Evolutionary conservation across 2,329 filamentous ascomycete species (phyloP).

Genomic region (Microsporum audouinii): DNA sequence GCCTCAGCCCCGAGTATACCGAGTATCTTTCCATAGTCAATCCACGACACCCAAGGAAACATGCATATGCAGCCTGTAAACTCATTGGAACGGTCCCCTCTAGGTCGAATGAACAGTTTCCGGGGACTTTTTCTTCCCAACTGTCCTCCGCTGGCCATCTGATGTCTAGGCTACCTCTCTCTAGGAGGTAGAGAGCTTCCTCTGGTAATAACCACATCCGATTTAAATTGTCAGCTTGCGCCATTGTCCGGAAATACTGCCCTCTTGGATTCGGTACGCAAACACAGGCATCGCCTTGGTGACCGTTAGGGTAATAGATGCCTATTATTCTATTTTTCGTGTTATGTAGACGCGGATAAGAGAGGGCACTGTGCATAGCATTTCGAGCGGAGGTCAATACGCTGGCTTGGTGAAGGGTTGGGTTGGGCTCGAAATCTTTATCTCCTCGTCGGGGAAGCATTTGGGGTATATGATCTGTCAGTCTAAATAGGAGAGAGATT

Average conservation of each 20-base stretch:
- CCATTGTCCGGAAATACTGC: constrained; percentile 63
- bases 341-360: constrained; percentile 63
- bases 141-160: constrained; percentile 56
- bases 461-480: constrained; percentile 23
- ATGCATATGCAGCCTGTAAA: constrained; percentile 77
- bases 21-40: constrained; percentile 68
- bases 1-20: constrained; percentile 75
- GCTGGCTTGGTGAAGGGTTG: constrained; percentile 67
- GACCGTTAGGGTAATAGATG: constrained; percentile 58
- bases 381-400: constrained; percentile 68
- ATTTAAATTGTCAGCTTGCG: constrained; percentile 53
- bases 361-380: constrained; percentile 81
- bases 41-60: constrained; percentile 59
- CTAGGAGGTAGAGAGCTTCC: constrained; percentile 79
- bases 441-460: constrained; percentile 77
- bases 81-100: constrained; percentile 70
- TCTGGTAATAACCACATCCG: constrained; percentile 79
- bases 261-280: constrained; percentile 62
- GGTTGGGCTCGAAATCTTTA: constrained; percentile 94
- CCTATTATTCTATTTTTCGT: constrained; percentile 55
- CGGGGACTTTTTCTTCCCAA: constrained; percentile 16
- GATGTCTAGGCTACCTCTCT: constrained; percentile 76
- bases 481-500: constrained; percentile 15
- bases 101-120: constrained; percentile 33
- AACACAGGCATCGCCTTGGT: constrained; percentile 39